Percentiles rank a stretch among this genome's conserved stretches.
phyloP scores from a whole-genome alignment of 2,329 filamentous ascomycete species.

The Paecilomyces fulvus region DNA sequence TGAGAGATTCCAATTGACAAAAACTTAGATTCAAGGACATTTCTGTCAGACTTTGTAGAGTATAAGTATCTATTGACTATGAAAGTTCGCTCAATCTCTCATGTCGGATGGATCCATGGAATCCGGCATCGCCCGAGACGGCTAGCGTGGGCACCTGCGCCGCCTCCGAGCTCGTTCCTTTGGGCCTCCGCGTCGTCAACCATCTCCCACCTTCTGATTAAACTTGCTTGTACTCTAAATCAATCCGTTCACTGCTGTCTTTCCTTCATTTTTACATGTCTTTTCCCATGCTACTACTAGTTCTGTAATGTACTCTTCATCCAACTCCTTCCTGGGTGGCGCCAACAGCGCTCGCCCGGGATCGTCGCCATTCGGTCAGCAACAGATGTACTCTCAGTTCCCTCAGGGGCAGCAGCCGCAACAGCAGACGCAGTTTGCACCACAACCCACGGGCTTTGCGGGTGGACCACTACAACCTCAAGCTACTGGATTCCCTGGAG shows the following conservation, averaged over 20 bases:
- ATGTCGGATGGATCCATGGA: too few relatives aligned
- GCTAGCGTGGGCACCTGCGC: slow-evolving; percentile 16
- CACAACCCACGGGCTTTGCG: slow-evolving; percentile 48
- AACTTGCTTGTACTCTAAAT: slow-evolving; percentile 2
- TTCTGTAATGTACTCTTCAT: slow-evolving; percentile 73
- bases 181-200: slow-evolving; percentile 11
- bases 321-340: slow-evolving; percentile 77
- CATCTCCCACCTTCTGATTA: slow-evolving; percentile 9
- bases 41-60: too few relatives aligned
- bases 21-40: too few relatives aligned
- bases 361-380: slow-evolving; percentile 49
- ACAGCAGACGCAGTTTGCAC: slow-evolving; percentile 47
- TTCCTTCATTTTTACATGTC: slow-evolving; percentile 12
- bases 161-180: slow-evolving; percentile 10
- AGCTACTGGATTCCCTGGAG: slow-evolving; percentile 55
- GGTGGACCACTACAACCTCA: slow-evolving; percentile 53
- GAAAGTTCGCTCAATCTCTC: too few relatives aligned
- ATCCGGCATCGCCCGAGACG: neutral
- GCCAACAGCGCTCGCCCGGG: slow-evolving; percentile 66
- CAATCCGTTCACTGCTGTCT: slow-evolving; percentile 13
- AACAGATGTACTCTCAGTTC: slow-evolving; percentile 38
- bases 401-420: slow-evolving; percentile 39
- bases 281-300: slow-evolving; percentile 17
- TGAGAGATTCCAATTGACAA: too few relatives aligned
- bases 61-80: too few relatives aligned